phyloP scores from a whole-genome alignment of 192 early-diverging fungal species.

The Gaertneriomyces sp. region DNA sequence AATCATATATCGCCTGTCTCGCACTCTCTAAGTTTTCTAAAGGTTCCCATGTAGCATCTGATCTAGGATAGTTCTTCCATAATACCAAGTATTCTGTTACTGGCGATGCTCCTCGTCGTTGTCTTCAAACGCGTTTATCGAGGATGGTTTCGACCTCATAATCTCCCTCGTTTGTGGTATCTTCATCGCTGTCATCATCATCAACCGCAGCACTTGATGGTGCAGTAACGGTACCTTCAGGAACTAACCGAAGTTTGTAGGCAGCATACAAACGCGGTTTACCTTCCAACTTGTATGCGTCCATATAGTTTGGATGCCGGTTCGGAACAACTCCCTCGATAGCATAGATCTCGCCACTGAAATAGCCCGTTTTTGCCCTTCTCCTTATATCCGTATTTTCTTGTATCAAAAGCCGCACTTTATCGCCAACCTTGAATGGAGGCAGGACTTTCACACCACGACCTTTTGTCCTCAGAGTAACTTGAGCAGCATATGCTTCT shows the following conservation, averaged over 20 bases:
- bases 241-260: not conserved
- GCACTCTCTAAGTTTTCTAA: too few relatives aligned
- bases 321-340: too few relatives aligned
- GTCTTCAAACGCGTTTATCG: not conserved
- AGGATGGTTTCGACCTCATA: not conserved
- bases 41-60: not conserved
- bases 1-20: too few relatives aligned
- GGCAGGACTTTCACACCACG: not conserved
- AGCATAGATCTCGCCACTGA: too few relatives aligned
- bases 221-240: not conserved
- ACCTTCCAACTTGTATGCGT: too few relatives aligned
- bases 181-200: constrained; percentile 1
- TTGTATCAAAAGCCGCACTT: not conserved
- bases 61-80: not conserved
- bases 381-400: too few relatives aligned
- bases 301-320: too few relatives aligned
- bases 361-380: too few relatives aligned
- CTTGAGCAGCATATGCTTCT: too few relatives aligned
- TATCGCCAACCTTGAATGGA: not conserved
- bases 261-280: not conserved
- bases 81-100: not conserved
- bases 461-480: not conserved
- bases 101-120: not conserved
- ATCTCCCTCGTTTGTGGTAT: not conserved
- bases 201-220: not conserved